These are phyloP conservation scores for Mariannaea elegans DNA, from an alignment of 2,329 filamentous ascomycete species.

Conservation along the genomic window DNA sequence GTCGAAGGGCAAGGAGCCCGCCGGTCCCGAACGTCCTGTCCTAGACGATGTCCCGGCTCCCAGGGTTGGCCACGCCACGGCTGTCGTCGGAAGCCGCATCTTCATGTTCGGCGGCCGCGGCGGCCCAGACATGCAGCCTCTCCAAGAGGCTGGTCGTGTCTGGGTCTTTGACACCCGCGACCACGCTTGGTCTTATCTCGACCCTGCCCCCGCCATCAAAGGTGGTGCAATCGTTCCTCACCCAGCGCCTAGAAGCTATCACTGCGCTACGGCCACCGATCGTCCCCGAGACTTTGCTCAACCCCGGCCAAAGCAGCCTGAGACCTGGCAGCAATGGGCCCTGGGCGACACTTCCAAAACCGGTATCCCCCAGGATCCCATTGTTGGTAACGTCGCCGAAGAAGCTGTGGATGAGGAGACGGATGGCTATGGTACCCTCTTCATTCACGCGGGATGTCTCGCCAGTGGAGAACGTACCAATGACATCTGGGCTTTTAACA, in stretches of 20 bases:
- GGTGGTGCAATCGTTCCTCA: constrained; percentile 50
- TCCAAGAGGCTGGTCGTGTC: constrained; percentile 78
- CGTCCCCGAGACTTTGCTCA: constrained; percentile 62
- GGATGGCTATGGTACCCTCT: constrained; percentile 73
- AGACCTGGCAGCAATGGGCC: constrained; percentile 65
- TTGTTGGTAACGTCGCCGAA: constrained; percentile 65
- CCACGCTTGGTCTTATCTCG: constrained; percentile 71
- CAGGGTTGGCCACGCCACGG: constrained; percentile 77
- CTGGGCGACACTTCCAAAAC: constrained; percentile 62
- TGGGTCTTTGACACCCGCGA: constrained; percentile 78
- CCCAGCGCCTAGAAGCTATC: constrained; percentile 76
- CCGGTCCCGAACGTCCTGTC: constrained; percentile 35
- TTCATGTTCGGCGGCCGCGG: constrained; percentile 86
- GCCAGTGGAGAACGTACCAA: constrained; percentile 66
- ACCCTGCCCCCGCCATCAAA: constrained; percentile 60
- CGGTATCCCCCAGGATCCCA: constrained; percentile 67
- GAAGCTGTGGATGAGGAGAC: constrained; percentile 67
- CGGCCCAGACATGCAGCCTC: constrained; percentile 71
- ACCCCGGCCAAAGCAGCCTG: constrained; percentile 46
- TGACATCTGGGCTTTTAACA: constrained; percentile 83
- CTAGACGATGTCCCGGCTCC: constrained; percentile 66
- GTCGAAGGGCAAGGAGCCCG: constrained; percentile 53
- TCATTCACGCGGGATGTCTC: constrained; percentile 80
- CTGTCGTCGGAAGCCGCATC: constrained; percentile 73
- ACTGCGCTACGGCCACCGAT: constrained; percentile 66